Evolutionary conservation across 345 rosid species (phyloP).

Genomic region (Citrus sp.): DNA sequence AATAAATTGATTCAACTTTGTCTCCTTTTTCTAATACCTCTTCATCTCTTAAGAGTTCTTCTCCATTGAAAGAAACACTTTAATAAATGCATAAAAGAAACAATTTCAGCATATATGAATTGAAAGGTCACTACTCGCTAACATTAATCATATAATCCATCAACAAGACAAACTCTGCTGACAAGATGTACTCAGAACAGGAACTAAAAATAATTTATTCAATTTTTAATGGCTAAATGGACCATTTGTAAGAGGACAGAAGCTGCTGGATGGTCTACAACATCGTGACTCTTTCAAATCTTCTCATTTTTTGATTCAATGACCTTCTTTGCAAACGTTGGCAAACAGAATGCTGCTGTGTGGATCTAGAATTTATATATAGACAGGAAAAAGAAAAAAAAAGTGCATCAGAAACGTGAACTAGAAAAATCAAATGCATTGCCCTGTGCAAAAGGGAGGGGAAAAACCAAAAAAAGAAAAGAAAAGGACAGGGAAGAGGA

Average conservation of each 20-base stretch:
- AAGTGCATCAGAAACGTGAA: background rate
- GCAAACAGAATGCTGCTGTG: slow-evolving; percentile 90
- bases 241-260: slow-evolving; percentile 3
- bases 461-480: too few relatives aligned
- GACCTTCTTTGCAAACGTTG: slow-evolving; percentile 87
- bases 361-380: slow-evolving; percentile 55
- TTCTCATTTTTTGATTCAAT: slow-evolving; percentile 52
- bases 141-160: slow-evolving; percentile 1
- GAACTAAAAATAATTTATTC: slow-evolving; percentile 21
- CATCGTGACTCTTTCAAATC: slow-evolving; percentile 4
- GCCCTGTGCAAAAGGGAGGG: background rate
- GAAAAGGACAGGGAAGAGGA: too few relatives aligned
- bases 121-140: background rate
- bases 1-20: slow-evolving; percentile 8
- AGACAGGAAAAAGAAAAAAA: background rate
- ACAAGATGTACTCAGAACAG: slow-evolving; percentile 6
- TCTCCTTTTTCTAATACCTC: slow-evolving; percentile 19
- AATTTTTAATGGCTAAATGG: slow-evolving; percentile 13
- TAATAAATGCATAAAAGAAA: background rate
- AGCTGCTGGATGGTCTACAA: slow-evolving; percentile 8
- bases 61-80: background rate
- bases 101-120: background rate
- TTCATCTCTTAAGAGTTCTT: slow-evolving; percentile 15
- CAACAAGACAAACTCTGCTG: slow-evolving; percentile 5
- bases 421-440: background rate